Conservation (phyloP, 345 rosid species). For the Eucalyptus coolabah region DNA sequence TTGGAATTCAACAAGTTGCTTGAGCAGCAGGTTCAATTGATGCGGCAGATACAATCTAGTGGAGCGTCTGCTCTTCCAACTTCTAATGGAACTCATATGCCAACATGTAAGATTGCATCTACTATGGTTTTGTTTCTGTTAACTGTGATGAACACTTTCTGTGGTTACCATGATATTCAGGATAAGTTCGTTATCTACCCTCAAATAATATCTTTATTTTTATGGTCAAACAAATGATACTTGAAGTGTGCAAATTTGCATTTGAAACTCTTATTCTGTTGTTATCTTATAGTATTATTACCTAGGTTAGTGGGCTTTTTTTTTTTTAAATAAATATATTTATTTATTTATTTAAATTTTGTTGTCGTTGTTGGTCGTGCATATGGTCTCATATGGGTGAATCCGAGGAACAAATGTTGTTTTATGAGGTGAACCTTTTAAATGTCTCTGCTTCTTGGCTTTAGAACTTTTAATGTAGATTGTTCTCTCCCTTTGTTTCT, state of each 20-base stretch:
- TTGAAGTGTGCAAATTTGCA: not conserved
- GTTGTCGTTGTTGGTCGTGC: not conserved
- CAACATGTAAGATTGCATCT: slow-evolving; percentile 42
- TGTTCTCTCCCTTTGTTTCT: not conserved
- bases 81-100: slow-evolving; percentile 72
- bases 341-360: not conserved
- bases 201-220: not conserved
- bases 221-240: not conserved
- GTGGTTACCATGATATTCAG: not conserved
- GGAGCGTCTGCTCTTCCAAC: slow-evolving; percentile 42
- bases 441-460: not conserved
- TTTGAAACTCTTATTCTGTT: not conserved
- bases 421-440: not conserved
- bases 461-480: not conserved
- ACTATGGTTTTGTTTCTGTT: not conserved
- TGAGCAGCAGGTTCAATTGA: slow-evolving; percentile 78
- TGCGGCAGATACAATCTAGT: slow-evolving; percentile 63
- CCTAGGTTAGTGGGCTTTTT: not conserved
- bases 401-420: not conserved
- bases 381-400: not conserved
- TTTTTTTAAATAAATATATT: no score
- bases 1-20: slow-evolving; percentile 88
- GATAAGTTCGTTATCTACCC: not conserved
- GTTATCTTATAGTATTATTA: not conserved
- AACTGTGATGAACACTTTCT: not conserved